Base-by-base conservation (phyloP, 108 stramenopile species). In the Nitzschia palea region DNA sequence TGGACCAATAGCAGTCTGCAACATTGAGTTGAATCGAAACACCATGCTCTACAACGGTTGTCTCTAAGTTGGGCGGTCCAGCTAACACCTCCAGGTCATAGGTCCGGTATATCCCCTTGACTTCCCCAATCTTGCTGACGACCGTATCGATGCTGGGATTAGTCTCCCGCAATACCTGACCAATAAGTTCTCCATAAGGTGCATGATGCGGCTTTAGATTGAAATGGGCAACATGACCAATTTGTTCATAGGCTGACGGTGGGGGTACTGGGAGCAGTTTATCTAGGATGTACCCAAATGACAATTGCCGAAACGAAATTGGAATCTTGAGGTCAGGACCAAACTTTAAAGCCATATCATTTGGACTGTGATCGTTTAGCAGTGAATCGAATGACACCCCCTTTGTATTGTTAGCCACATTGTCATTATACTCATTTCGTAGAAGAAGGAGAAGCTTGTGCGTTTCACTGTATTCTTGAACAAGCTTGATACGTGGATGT, bases 211-310 rank as follows among this genome's bases (percentile, higher is more conserved):
- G 65, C 33, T 82, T 86, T 20, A 99, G 84, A 76, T 99, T 99
- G 44, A 99, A 54, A 71, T 99, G 99, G 0, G 94, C 96, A 9
- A 99, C 78, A 70, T 99, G 97, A 10, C 97, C 99, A 40, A 90
- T 91, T 54, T 85, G 86, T 80, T 99, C 99, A 67, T 93, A 99
- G 0, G 94, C 73, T 9, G 92, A 73, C 31, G 95, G 95, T 17
- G 87, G 76, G 25, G 93, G 87, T 1, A 80, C 76, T 6, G 50
- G 68, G 6, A 97, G 67, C 18, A 97, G 44, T 30, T 79, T 74
- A 20, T 63, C 54, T 8, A 96, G 48, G 22, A 93, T 80, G 42
- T 88, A 87, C 12, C 68, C 61, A 51, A 80, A 78, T 2, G 91
- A 74, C 44, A 90, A 74, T 35, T 93, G 73, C 27, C 85, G 68